phyloP scores from a whole-genome alignment of 768 basidiomycete species.

The Tylopilus felleus region DNA sequence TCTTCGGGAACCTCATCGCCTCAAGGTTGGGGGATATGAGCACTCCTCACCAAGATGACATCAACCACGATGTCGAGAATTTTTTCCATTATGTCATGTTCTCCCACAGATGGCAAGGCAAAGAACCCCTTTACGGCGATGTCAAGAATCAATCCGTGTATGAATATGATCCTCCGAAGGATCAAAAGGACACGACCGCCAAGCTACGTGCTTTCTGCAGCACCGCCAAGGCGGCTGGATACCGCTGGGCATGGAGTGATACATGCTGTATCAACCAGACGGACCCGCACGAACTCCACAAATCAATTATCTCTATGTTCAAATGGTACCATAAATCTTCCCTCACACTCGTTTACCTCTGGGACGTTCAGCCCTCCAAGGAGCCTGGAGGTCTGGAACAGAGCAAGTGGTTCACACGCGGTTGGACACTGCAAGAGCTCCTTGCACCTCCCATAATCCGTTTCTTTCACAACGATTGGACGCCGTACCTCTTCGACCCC shows the following conservation, averaged over 20 bases:
- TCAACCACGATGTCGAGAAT: constrained; percentile 1
- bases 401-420: constrained; percentile 6
- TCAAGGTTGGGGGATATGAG: neutral
- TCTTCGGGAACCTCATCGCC: neutral
- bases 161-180: constrained; percentile 1
- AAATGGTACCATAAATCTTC: constrained; percentile 8
- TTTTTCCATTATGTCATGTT: constrained; percentile 15
- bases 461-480: constrained; percentile 5
- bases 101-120: constrained; percentile 13
- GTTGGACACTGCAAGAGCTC: constrained; percentile 13
- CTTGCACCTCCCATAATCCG: constrained; percentile 5
- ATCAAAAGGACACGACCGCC: neutral
- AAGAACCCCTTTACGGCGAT: constrained; percentile 1
- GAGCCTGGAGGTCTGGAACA: neutral
- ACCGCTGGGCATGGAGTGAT: too few relatives aligned
- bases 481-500: neutral
- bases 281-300: constrained; percentile 2
- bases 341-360: constrained; percentile 8
- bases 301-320: constrained; percentile 10
- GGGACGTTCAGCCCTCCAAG: neutral
- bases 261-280: constrained; percentile 9
- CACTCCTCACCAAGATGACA: neutral
- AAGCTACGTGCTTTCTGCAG: constrained; percentile 6
- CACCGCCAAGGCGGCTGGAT: neutral
- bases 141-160: constrained; percentile 3